phyloP scores from a whole-genome alignment of 2,329 filamentous ascomycete species.

The Aureobasidium pullulans region DNA sequence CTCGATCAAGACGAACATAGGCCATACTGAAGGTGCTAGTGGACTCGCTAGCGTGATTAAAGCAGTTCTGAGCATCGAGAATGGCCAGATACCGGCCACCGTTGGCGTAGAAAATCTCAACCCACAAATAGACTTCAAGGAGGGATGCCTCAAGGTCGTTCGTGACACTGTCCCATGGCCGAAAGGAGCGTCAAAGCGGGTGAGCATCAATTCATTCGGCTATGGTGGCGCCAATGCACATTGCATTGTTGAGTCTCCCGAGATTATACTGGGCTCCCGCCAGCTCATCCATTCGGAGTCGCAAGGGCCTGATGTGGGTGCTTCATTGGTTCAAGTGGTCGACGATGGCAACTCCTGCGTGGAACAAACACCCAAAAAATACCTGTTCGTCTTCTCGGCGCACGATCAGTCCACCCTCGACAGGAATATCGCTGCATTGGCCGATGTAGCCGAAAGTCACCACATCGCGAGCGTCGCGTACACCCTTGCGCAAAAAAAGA shows the following conservation, averaged over 20 bases:
- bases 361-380: not conserved
- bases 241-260: conserved; percentile 6
- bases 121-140: not conserved
- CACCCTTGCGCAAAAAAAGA: not conserved
- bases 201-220: conserved; percentile 21
- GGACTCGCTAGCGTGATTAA: conserved; percentile 36
- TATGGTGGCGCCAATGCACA: conserved; percentile 24
- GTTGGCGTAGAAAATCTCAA: not conserved
- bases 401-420: not conserved
- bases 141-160: not conserved
- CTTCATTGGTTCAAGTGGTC: no score
- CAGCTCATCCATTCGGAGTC: not conserved
- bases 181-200: not conserved
- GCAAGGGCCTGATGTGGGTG: no score
- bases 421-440: not conserved
- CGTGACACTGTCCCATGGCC: not conserved
- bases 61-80: conserved; percentile 20
- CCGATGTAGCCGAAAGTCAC: not conserved
- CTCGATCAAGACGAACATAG: conserved; percentile 29
- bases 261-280: not conserved
- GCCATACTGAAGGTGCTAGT: conserved; percentile 45
- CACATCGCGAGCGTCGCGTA: not conserved
- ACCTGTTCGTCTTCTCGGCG: not conserved
- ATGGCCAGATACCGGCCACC: conserved; percentile 21
- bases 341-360: not conserved